These are phyloP conservation scores for Cryptosporidium parvum DNA, from an alignment of 169 alveolate species.

Conservation along the genomic window DNA sequence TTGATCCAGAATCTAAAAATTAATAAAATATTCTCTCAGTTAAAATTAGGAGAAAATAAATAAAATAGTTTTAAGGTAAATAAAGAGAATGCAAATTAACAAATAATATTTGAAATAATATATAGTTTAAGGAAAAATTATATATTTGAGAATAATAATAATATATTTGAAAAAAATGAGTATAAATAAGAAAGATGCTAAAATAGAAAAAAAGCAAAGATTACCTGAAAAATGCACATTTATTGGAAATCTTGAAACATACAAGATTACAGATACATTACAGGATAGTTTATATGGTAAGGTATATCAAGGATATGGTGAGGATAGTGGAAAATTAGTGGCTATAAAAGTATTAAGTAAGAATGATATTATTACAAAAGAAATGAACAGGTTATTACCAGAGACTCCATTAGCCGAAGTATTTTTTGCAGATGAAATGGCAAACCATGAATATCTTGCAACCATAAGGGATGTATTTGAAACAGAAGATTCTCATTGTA, in stretches of 20 bases:
- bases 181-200: not conserved
- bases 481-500: constrained; percentile 59
- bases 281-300: constrained; percentile 58
- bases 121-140: not conserved
- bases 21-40: too few species aligned
- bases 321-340: constrained; percentile 36
- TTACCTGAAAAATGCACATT: constrained; percentile 6
- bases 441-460: constrained; percentile 46
- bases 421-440: constrained; percentile 76
- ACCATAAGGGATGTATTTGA: constrained; percentile 75
- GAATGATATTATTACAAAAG: constrained; percentile 49
- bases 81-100: not conserved
- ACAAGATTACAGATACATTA: constrained; percentile 34
- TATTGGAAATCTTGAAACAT: constrained; percentile 51
- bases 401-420: constrained; percentile 81
- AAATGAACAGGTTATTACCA: constrained; percentile 65
- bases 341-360: constrained; percentile 43
- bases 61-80: too few species aligned
- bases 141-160: not conserved
- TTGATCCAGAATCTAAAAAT: not conserved
- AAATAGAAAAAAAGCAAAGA: not conserved
- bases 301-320: constrained; percentile 63
- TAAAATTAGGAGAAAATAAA: too few species aligned
- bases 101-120: not conserved
- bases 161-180: not conserved